phyloP scores from a whole-genome alignment of 2,329 filamentous ascomycete species.

The Pseudocercospora eumusae region DNA sequence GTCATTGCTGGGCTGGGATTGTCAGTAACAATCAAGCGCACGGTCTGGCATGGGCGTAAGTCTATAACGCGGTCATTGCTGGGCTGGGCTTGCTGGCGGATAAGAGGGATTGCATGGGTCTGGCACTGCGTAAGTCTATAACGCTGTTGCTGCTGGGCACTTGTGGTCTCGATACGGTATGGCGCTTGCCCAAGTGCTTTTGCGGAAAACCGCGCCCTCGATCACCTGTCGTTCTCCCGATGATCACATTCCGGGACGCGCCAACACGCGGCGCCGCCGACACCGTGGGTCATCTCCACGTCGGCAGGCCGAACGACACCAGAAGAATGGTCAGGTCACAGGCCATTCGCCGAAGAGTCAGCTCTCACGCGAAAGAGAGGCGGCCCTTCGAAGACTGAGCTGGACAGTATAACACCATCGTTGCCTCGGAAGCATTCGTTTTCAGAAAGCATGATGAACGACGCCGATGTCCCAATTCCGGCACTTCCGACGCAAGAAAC shows the following conservation, averaged over 20 bases:
- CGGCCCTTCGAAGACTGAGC: not conserved
- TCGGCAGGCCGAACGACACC: not conserved
- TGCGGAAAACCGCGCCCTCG: not conserved
- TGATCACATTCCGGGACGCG: not conserved
- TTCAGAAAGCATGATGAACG: conserved; percentile 5
- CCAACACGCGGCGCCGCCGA: conserved; percentile 4
- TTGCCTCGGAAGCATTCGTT: conserved; percentile 5
- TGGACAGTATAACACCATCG: not conserved
- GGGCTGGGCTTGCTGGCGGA: not conserved
- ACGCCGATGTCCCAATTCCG: not conserved
- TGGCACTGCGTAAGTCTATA: conserved; percentile 5
- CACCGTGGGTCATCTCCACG: conserved; percentile 6
- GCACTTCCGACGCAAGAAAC: conserved; percentile 7
- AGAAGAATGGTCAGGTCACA: conserved; percentile 4
- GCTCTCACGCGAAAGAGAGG: conserved; percentile 11
- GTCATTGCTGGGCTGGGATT: not conserved
- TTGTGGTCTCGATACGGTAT: not conserved
- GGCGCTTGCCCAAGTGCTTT: conserved; percentile 5
- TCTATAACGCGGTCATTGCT: not conserved
- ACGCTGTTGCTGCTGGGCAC: conserved; percentile 2
- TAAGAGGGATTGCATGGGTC: not conserved
- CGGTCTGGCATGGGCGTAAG: not conserved
- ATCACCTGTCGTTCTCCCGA: conserved; percentile 3
- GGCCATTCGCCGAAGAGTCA: not conserved
- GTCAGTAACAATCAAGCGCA: not conserved